Evolutionary conservation across 768 basidiomycete species (phyloP), one percentile per base, ranked within the genome.

Genomic region (Sutorius australiensis): DNA sequence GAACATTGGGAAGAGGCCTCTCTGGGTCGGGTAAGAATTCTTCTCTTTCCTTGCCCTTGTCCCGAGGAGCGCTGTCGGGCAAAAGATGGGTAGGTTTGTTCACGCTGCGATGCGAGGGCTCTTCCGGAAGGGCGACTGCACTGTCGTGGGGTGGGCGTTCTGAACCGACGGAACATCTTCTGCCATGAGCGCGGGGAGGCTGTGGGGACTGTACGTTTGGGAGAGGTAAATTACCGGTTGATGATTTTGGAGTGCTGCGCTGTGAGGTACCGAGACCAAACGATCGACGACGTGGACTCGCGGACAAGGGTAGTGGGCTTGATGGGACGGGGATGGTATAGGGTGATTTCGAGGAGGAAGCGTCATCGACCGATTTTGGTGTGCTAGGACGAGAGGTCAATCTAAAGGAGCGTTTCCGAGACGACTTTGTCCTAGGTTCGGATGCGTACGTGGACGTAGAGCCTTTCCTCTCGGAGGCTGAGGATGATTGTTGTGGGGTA

Each of bases 331-430:
- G 68, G 44, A 69, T 66, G 13, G 59, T 41, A 44, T 60, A 44
- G 9, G 63, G 56, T 0, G 57, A 61, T 51, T 60, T 68, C 8
- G 58, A 58, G 33, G 54, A 28, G 1, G 54, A 51, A 1, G 62
- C 3, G 19, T 63, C 61, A 48, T 67, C 55, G 37, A 53, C 33
- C 9, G 64, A 67, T 51, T 69, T 70, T 47, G 68, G 64, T 2
- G 68, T 69, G 11, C 45, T 9, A 1, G 68, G 68, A 13, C 68
- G 68, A n/a, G 68, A 71, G 17, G 55, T 34, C 9, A 68, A 21
- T 56, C 64, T 66, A 47, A 70, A 70, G 12, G 70, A 71, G 24
- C 55, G 69, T 59, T 59, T 71, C 14, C 63, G 69, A 13, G 66
- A 54, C 0, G 65, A 57, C 10, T 42, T 60, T 10, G 10, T 17